Base-by-base conservation (phyloP, 202 grass and related monocot species). In the Saccharum hybrid region DNA sequence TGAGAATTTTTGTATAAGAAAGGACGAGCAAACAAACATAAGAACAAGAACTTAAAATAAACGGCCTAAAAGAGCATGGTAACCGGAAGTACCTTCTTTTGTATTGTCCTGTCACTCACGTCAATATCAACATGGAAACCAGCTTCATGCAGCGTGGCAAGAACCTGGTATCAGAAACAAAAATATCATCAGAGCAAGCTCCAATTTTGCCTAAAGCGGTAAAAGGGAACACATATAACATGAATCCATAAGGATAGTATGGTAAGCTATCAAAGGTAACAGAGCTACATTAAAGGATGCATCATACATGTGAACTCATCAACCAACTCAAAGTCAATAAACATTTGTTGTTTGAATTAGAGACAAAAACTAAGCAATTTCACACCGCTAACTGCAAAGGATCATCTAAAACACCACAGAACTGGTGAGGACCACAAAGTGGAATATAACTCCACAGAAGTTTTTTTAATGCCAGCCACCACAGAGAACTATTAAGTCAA, bases 51-150 rank as follows among this genome's bases (percentile, higher is more conserved):
- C 76, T 21, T 10, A 28, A 40, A 67, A 76, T 19, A 49, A 79
- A 67, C 10, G 36, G 18, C 54, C 21, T 33, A 79, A 74, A 65
- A 63, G 12, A 48, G 26, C 40, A 7, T 70, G 38, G 11, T 0
- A 62, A 81, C 38, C 33, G 52, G n/a, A 63, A 41, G 30, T 81
- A 96, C 96, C 93, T 96, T 99, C 84, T 98, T 99, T 76, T 99
- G 96, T 80, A 99, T 99, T 63, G 90, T 99, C 57, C 93, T 91
- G 72, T 99, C 96, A 22, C 93, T 90, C 41, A 65, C 76, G 67
- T 96, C 96, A 54, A 93, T 88, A 36, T 92, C 96, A 77, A 94
- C 89, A 80, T 96, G 82, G 78, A 90, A 99, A 59, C 93, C 93
- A 86, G 93, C 88, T 80, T 88, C 66, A 76, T 82, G 88, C 67